Base-by-base conservation (phyloP, 176 grass and related monocot genomes). In the Phyllostachys edulis region DNA sequence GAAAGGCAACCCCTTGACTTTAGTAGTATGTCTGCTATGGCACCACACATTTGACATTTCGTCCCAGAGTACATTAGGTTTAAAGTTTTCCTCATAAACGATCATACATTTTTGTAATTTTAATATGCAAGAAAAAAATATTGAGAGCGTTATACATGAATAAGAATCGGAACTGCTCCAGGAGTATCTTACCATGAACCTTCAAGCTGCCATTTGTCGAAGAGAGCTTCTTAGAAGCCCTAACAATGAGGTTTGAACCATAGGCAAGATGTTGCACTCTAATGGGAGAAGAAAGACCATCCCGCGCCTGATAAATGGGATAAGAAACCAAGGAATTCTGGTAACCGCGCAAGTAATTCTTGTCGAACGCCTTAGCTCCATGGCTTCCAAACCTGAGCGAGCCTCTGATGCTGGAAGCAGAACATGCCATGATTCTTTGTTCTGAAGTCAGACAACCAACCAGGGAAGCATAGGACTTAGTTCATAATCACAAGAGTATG, bases 341-440 rank as follows among this genome's bases (percentile, higher is more conserved):
- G 39, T 47, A 45, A 7, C 52, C 39, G 32, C 39, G 11, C 5
- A 82, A 0, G 9, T 2, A 16, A 15, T 44, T 73, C 3, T 73
- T 72, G 5, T 2, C 7, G 11, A 73, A 72, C 4, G 39, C 55
- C 26, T 74, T 64, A 12, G 81, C 4, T 38, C 41, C 41, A 3
- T 29, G 24, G 7, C 3, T 55, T 45, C 54, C 67, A 29, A 86
- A 51, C 63, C 21, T 76, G 32, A 84, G 23, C 9, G 62, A 78
- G 9, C 17, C 49, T 15, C 65, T 67, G 16, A 59, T 40, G 20
- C 45, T 80, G 9, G 38, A 67, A 79, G 83, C 41, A 81, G 63
- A 29, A 37, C 70, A 89, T 81, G 92, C 79, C 92, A 91, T 94
- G 14, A 38, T 17, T n/a, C 42, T 63, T 26, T 61, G 41, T 26